These are phyloP conservation scores for Proliferodiscus dingleyae DNA, from an alignment of 2,329 filamentous ascomycete species.

Conservation along the genomic window DNA sequence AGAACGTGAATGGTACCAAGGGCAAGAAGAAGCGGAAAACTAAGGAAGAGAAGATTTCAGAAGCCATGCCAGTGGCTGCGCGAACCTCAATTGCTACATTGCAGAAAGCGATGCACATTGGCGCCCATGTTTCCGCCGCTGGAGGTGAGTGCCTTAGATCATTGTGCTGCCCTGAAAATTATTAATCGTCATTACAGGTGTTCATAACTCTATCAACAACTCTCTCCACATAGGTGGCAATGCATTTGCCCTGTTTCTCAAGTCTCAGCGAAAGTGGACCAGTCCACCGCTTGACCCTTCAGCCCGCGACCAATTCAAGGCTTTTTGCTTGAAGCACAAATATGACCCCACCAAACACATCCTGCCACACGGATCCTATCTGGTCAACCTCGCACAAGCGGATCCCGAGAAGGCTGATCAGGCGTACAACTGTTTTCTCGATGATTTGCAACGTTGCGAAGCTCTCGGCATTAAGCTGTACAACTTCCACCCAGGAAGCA, in stretches of 20 bases:
- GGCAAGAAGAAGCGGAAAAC: slow-evolving; percentile 44
- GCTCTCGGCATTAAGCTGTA: slow-evolving; percentile 84
- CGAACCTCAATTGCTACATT: slow-evolving; percentile 61
- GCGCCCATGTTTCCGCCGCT: slow-evolving; percentile 86
- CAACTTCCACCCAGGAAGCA: slow-evolving; percentile 94
- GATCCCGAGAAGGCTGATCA: slow-evolving; percentile 77
- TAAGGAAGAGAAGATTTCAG: slow-evolving; percentile 51
- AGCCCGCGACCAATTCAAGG: slow-evolving; percentile 64
- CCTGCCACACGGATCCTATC: slow-evolving; percentile 90
- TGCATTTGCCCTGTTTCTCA: slow-evolving; percentile 90
- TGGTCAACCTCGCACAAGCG: slow-evolving; percentile 88
- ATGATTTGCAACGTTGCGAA: slow-evolving; percentile 84
- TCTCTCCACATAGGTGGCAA: slow-evolving; percentile 81
- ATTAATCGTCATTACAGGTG: slow-evolving; percentile 47
- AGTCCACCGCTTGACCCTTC: slow-evolving; percentile 71
- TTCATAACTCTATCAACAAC: slow-evolving; percentile 83
- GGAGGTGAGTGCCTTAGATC: slow-evolving; percentile 55
- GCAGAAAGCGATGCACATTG: slow-evolving; percentile 71
- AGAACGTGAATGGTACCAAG: slow-evolving; percentile 19
- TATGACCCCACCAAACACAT: slow-evolving; percentile 70
- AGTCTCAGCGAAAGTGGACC: slow-evolving; percentile 92
- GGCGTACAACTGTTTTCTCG: slow-evolving; percentile 79
- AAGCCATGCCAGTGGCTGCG: slow-evolving; percentile 59
- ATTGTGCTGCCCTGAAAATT: slow-evolving; percentile 13
- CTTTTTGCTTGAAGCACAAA: slow-evolving; percentile 59